Conservation (phyloP, 1,139 yeast species). For the Debaryomyces fabryi region DNA sequence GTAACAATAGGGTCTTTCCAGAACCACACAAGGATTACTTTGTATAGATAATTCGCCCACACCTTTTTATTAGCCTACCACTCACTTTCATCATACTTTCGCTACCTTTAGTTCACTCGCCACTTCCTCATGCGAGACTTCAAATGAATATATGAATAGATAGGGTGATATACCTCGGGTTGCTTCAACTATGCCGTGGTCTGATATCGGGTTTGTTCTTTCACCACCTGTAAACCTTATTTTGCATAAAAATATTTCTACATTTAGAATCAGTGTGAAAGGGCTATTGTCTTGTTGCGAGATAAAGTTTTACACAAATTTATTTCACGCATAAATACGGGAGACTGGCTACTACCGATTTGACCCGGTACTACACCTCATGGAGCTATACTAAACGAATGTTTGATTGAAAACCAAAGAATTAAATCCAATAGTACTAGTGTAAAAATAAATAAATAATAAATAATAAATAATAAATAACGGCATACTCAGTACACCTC, state of each 20-base stretch:
- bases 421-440: not conserved
- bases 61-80: not conserved
- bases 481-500: conserved; percentile 6
- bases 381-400: not conserved
- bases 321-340: not conserved
- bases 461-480: conserved; percentile 3
- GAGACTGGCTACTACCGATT: not conserved
- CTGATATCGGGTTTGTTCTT: not conserved
- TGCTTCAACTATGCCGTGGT: not conserved
- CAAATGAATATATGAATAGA: not conserved
- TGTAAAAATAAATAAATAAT: not conserved
- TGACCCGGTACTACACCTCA: not conserved
- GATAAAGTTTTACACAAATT: not conserved
- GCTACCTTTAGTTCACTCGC: not conserved
- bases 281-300: not conserved
- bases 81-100: not conserved
- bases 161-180: not conserved
- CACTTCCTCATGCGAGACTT: not conserved
- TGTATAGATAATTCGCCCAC: not conserved
- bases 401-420: not conserved
- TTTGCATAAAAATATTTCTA: conserved; percentile 1
- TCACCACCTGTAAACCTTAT: not conserved
- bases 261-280: not conserved
- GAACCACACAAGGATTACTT: not conserved
- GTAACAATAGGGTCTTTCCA: not conserved